Evolutionary conservation across 1,139 yeast genomes (phyloP), one percentile per base, ranked within the genome.

Genomic region (Yarrowia galli): DNA sequence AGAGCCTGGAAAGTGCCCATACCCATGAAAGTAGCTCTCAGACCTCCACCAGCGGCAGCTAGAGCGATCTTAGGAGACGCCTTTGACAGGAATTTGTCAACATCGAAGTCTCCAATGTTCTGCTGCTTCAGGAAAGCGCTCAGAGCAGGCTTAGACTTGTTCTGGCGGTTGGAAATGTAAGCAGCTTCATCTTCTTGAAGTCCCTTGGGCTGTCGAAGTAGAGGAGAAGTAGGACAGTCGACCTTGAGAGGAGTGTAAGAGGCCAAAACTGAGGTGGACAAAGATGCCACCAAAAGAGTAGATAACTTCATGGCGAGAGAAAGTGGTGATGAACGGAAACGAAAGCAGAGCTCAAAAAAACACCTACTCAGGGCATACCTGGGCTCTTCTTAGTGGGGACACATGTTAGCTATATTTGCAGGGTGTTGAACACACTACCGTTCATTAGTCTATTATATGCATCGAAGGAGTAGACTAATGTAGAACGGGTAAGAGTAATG

Each of bases 11-110:
- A 8, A 7, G 58, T 51, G 7, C 58, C 58, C 28, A 51, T 16
- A 9, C 58, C 58, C 18, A n/a, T 51, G 3, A n/a, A 22, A 7
- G 58, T 51, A 32, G 58, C 58, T 22, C 58, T 13, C 43, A 51
- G 58, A 22, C 58, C 58, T 35, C 58, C 58, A 35, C 58, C 58
- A 35, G 58, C 15, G 4, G 42, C 42, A 3, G 58, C 58, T 16
- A 51, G 16, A 6, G 58, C 58, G 15, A 51, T 3, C 10, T 22
- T 51, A 20, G 58, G 58, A 10, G 42, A 20, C 2, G 58, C 58
- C 16, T 16, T 15, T 2, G 36, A 42, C 7, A 51, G 43, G 28
- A 51, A 51, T 20, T 15, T 12, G 15, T 35, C 42, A 3, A 51
- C 58, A 10, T 51, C 58, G 10, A 51, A 51, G 13, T 15, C 8